Conservation (phyloP, 176 grass and related monocot genomes). For the Phoenix roebelenii region DNA sequence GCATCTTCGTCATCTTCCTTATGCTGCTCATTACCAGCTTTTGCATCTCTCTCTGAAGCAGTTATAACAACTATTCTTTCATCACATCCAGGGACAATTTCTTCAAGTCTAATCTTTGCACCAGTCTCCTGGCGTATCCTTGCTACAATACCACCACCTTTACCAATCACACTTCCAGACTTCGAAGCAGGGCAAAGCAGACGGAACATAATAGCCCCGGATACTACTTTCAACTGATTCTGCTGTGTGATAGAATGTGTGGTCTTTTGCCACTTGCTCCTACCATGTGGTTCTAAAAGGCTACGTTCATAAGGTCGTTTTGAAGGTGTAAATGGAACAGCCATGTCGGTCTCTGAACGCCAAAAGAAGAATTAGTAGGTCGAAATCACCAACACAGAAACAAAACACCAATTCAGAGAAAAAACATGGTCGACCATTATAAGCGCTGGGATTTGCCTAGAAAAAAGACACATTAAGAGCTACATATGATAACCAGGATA, state of each 20-base stretch:
- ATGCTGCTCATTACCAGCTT: constrained; percentile 22
- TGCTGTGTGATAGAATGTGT: constrained; percentile 24
- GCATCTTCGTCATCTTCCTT: constrained; percentile 18
- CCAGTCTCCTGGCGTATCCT: constrained; percentile 69
- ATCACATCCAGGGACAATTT: constrained; percentile 39
- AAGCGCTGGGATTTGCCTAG: too few relatives aligned
- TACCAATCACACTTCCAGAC: constrained; percentile 83
- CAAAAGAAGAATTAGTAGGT: too few relatives aligned
- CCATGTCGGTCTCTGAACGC: constrained; percentile 28
- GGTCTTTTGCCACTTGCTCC: constrained; percentile 71
- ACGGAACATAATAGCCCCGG: constrained; percentile 45
- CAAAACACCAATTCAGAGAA: too few relatives aligned
- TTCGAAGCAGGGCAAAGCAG: constrained; percentile 71
- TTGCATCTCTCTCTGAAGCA: constrained; percentile 26
- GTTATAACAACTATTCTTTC: constrained; percentile 75
- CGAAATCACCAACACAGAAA: too few relatives aligned
- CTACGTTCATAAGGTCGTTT: constrained; percentile 71
- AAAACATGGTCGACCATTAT: too few relatives aligned
- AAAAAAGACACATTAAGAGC: too few relatives aligned
- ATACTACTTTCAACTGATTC: constrained; percentile 29
- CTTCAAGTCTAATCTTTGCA: constrained; percentile 68
- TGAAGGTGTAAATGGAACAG: constrained; percentile 38
- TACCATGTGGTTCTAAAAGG: constrained; percentile 29
- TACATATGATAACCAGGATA: too few relatives aligned
- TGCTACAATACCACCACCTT: constrained; percentile 53